Evolutionary conservation across 1,284 basidiomycete species (phyloP).

Genomic region (Moniliophthora roreri): DNA sequence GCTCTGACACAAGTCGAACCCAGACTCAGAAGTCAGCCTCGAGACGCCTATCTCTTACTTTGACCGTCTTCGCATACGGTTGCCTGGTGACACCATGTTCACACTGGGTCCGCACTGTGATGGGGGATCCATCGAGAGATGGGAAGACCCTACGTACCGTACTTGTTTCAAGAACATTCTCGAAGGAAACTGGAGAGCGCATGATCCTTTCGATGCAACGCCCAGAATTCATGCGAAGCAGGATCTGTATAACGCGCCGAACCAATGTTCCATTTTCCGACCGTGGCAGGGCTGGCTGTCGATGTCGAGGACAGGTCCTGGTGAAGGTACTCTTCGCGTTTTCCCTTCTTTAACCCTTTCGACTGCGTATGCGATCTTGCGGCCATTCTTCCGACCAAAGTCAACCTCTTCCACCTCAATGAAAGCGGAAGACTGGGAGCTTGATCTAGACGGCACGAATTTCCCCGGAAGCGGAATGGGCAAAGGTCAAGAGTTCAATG

Average conservation of each 20-base stretch:
- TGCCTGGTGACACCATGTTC: slow-evolving; percentile 66
- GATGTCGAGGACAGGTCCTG: slow-evolving; percentile 58
- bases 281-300: slow-evolving; percentile 72
- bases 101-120: slow-evolving; percentile 75
- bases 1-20: slow-evolving; percentile 54
- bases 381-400: slow-evolving; percentile 7
- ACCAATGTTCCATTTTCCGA: slow-evolving; percentile 54
- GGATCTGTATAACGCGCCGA: slow-evolving; percentile 55
- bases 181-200: slow-evolving; percentile 49
- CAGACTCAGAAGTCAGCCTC: slow-evolving; percentile 46
- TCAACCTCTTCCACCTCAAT: background rate
- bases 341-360: slow-evolving; percentile 49
- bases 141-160: slow-evolving; percentile 73
- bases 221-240: slow-evolving; percentile 52
- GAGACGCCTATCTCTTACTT: slow-evolving; percentile 69
- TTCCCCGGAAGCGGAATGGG: slow-evolving; percentile 68
- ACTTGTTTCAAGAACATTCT: slow-evolving; percentile 58
- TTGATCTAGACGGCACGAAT: slow-evolving; percentile 54
- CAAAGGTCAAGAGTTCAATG: slow-evolving; percentile 64
- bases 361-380: slow-evolving; percentile 41
- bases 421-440: slow-evolving; percentile 56
- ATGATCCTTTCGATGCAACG: slow-evolving; percentile 59
- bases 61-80: slow-evolving; percentile 74
- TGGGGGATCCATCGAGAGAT: slow-evolving; percentile 73
- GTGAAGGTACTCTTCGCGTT: slow-evolving; percentile 61